A percentile compares a stretch with the other conserved stretches of the same genome.
Evolutionary conservation across 441 rosid genomes (phyloP).

Genomic region (Sinapis alba): DNA sequence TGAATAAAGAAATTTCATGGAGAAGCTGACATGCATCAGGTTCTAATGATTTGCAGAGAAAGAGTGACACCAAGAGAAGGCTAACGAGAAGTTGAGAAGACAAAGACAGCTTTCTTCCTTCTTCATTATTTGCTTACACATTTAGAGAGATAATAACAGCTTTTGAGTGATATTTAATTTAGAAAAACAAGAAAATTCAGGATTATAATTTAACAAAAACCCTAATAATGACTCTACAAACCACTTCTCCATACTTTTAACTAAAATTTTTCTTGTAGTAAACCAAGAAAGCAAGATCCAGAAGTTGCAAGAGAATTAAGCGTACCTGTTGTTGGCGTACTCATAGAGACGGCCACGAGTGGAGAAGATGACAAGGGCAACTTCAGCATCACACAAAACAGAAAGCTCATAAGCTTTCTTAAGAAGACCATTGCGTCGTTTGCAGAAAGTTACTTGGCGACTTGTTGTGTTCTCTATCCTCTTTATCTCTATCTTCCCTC

Average conservation of each 20-base stretch:
- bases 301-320: slow-evolving; percentile 2
- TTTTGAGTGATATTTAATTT: not conserved
- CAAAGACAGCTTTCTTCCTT: slow-evolving; percentile 30
- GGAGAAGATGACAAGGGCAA: slow-evolving; percentile 66
- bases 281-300: slow-evolving; percentile 5
- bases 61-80: slow-evolving; percentile 1
- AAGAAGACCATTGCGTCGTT: slow-evolving; percentile 65
- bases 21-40: slow-evolving; percentile 21
- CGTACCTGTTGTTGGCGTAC: slow-evolving; percentile 59
- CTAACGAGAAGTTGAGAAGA: slow-evolving; percentile 23
- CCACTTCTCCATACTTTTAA: not conserved
- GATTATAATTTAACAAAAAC: not conserved
- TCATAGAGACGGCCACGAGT: slow-evolving; percentile 71
- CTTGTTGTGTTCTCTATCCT: slow-evolving; percentile 65
- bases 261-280: not conserved
- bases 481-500: slow-evolving; percentile 65
- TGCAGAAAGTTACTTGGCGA: slow-evolving; percentile 71
- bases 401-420: slow-evolving; percentile 73
- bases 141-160: not conserved
- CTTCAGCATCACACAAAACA: slow-evolving; percentile 66
- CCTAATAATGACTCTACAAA: slow-evolving; percentile 26
- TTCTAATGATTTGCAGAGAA: slow-evolving; percentile 32
- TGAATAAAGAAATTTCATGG: slow-evolving; percentile 9
- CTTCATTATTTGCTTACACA: slow-evolving; percentile 1
- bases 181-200: not conserved